Conservation (phyloP, 108 stramenopile species). For the Craspedostauros australis region DNA sequence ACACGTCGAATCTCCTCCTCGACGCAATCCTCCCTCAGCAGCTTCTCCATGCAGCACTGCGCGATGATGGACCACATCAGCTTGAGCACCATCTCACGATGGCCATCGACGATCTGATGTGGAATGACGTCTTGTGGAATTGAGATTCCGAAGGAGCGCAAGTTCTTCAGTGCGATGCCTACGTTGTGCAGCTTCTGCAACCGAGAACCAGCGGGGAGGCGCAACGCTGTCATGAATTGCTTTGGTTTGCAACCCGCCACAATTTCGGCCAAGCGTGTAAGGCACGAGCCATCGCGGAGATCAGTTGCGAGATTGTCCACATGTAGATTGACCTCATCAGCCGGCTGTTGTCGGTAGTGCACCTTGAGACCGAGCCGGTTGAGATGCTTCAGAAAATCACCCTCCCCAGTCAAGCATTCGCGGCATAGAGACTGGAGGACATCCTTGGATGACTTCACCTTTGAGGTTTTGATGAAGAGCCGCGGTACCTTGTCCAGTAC, state of each 20-base stretch:
- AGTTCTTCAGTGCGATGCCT: conserved; percentile 45
- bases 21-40: conserved; percentile 28
- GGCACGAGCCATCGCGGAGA: conserved; percentile 90
- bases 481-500: conserved; percentile 57
- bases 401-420: conserved; percentile 76
- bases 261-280: conserved; percentile 78
- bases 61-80: conserved; percentile 69
- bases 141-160: conserved; percentile 39
- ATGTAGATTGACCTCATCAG: conserved; percentile 88
- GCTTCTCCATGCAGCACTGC: conserved; percentile 39
- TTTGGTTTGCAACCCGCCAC: conserved; percentile 32
- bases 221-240: conserved; percentile 45
- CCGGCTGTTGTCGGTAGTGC: conserved; percentile 64
- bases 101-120: conserved; percentile 81
- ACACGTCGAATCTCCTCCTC: conserved; percentile 57
- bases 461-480: conserved; percentile 47
- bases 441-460: conserved; percentile 84
- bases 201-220: conserved; percentile 85
- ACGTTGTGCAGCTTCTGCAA: conserved; percentile 93
- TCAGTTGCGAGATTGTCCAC: conserved; percentile 82
- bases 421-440: conserved; percentile 74
- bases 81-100: conserved; percentile 76
- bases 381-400: conserved; percentile 85
- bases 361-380: conserved; percentile 67
- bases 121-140: conserved; percentile 53